Conservation (phyloP, 2,329 filamentous ascomycete genomes). For the Fusarium sp. region DNA sequence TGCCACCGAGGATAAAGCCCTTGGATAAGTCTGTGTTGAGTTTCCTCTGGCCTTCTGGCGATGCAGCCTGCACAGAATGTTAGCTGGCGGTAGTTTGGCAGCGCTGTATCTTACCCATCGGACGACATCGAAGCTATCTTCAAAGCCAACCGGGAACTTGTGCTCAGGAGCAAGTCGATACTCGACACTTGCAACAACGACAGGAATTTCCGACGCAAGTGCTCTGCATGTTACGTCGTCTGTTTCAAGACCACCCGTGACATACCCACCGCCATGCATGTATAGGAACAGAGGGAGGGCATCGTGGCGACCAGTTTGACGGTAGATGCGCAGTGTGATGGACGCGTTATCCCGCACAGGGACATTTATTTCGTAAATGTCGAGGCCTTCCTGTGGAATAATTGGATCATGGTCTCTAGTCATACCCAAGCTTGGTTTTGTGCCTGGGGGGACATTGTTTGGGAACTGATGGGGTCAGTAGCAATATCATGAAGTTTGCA, state of each 20-base stretch:
- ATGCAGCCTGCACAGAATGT: slow-evolving; percentile 25
- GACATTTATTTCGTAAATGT: slow-evolving; percentile 40
- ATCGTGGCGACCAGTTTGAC: slow-evolving; percentile 6
- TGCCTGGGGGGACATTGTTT: slow-evolving; percentile 37
- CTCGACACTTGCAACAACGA: slow-evolving; percentile 58
- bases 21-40: slow-evolving; percentile 54
- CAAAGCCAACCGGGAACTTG: slow-evolving; percentile 57
- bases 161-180: slow-evolving; percentile 63
- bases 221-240: slow-evolving; percentile 42
- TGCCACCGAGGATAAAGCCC: slow-evolving; percentile 62
- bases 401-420: slow-evolving; percentile 37
- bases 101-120: slow-evolving; percentile 36
- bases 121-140: slow-evolving; percentile 57
- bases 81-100: neutral
- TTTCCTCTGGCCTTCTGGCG: slow-evolving; percentile 39
- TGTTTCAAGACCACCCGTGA: slow-evolving; percentile 43
- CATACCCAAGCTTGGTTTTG: slow-evolving; percentile 21
- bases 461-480: slow-evolving; percentile 35
- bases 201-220: slow-evolving; percentile 33
- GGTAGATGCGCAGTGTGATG: slow-evolving; percentile 39
- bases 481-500: neutral
- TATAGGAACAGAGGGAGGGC: slow-evolving; percentile 38
- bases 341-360: slow-evolving; percentile 28
- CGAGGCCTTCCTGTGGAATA: slow-evolving; percentile 30
- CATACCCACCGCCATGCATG: slow-evolving; percentile 44